These are phyloP conservation scores for Drechslerella stenobrocha DNA, from an alignment of 2,329 filamentous ascomycete genomes.

Conservation along the genomic window DNA sequence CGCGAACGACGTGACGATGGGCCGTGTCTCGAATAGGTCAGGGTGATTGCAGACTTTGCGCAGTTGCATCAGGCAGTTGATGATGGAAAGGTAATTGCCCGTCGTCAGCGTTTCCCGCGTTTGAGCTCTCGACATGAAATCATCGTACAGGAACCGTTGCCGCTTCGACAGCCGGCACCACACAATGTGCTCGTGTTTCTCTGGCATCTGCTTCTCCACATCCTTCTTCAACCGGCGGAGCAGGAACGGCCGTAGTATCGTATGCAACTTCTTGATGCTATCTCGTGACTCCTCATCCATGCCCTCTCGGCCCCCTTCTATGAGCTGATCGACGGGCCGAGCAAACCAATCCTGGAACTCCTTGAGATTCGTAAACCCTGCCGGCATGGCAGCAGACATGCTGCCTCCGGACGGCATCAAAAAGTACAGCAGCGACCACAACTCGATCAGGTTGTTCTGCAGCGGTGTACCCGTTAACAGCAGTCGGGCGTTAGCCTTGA, in stretches of 20 bases:
- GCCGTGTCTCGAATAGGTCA: conserved; percentile 91
- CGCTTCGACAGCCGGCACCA: conserved; percentile 94
- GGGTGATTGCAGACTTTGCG: conserved; percentile 98
- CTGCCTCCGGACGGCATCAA: conserved; percentile 77
- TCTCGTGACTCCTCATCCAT: conserved; percentile 92
- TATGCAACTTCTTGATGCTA: conserved; percentile 90
- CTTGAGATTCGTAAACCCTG: conserved; percentile 85
- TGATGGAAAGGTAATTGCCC: conserved; percentile 96
- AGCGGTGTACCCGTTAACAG: conserved; percentile 91
- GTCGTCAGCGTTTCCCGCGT: conserved; percentile 86
- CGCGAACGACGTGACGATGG: conserved; percentile 94
- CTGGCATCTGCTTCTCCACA: conserved; percentile 98
- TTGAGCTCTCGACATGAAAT: conserved; percentile 86
- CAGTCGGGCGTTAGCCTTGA: conserved; percentile 85
- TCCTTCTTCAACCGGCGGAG: conserved; percentile 89
- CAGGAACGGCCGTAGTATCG: conserved; percentile 87
- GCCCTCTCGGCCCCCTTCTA: conserved; percentile 89
- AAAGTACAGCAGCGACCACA: conserved; percentile 97
- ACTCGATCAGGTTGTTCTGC: conserved; percentile 93
- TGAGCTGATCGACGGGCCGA: conserved; percentile 90
- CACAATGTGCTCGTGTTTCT: conserved; percentile 95
- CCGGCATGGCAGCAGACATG: conserved; percentile 51
- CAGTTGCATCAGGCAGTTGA: conserved; percentile 96
- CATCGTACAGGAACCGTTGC: conserved; percentile 93
- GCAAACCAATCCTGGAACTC: conserved; percentile 97